Evolutionary conservation across 2,329 filamentous ascomycete species (phyloP), one percentile per base, ranked within the genome.

Genomic region (Westerdykella sp.): DNA sequence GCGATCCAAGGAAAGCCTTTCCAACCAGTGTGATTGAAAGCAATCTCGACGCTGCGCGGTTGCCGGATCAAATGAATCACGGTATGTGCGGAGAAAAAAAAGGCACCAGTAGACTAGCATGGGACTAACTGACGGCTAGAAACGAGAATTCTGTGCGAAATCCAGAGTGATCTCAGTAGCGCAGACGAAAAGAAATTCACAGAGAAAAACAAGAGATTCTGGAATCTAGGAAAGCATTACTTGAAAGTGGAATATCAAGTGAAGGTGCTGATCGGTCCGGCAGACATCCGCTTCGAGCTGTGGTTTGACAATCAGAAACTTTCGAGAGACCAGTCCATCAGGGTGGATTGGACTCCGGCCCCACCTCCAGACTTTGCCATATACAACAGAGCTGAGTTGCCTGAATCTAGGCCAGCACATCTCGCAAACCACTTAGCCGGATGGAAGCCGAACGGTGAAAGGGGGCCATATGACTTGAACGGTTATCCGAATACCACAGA

Each of bases 231-330:
- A 23, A 57, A 59, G 40, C 59, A 60, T 42, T 65, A 66, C 42
- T 47, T 60, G 38, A 54, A 56, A 36, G 61, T 69, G 11, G 58
- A 65, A 30, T 69, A 64, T 41, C 47, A 62, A 11, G 54, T 70
- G 2, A 54, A 59, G n/a, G 65, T 69, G 11, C 46, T 66, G 34
- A 61, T 69, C 18, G 67, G 66, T 0, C 64, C 66, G 0, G 67
- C 67, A 0, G 66, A 69, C 28, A 54, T 69, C 6, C 51, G 54
- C 3, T 69, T 69, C 42, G 65, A 68, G 50, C 56, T 69, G 1
- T 69, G 65, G 55, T 63, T 63, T 43, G 52, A 66, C 22, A 58
- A 59, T 25, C 56, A 61, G 28, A 67, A 66, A 41, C 51, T 67
- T 4, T 60, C 55, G 34, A 52, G 54, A 7, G 62, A 66, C 37